Evolutionary conservation across 2,329 filamentous ascomycete genomes (phyloP).

Genomic region (Sclerotinia subarctica): DNA sequence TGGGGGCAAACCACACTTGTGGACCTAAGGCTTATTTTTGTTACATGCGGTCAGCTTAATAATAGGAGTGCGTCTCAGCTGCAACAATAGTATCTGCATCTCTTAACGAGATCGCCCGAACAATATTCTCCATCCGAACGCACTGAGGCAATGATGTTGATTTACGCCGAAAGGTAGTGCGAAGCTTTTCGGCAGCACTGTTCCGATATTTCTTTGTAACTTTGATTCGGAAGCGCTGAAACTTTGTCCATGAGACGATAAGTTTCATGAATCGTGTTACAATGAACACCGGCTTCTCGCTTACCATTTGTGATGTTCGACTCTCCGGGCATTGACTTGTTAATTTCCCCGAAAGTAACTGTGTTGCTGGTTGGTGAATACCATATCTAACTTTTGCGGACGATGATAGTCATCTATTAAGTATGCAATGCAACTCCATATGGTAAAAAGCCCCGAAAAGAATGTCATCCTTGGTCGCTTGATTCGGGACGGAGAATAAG

Average conservation of each 20-base stretch:
- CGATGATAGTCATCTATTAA: neutral
- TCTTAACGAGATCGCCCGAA: neutral
- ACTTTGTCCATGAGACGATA: neutral
- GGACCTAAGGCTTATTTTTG: neutral
- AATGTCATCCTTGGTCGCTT: neutral
- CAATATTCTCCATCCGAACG: no score
- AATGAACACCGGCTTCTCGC: neutral
- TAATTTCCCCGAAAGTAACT: neutral
- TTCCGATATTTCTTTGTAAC: neutral
- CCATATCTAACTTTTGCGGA: neutral
- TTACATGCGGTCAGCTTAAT: neutral
- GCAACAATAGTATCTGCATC: neutral
- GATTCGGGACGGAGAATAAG: neutral
- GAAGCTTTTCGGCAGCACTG: no score
- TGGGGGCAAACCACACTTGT: no score
- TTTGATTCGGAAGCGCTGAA: neutral
- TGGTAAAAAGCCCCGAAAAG: neutral
- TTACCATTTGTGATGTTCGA: neutral
- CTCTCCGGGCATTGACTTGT: neutral
- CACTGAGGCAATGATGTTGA: neutral
- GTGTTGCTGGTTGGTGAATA: neutral
- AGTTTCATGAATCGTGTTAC: neutral
- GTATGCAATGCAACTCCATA: neutral
- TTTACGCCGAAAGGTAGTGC: neutral
- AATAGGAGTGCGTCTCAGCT: neutral